These are phyloP conservation scores for Yamadazyma atmosphaerica DNA, from an alignment of 1,139 yeast genomes.

Conservation along the genomic window DNA sequence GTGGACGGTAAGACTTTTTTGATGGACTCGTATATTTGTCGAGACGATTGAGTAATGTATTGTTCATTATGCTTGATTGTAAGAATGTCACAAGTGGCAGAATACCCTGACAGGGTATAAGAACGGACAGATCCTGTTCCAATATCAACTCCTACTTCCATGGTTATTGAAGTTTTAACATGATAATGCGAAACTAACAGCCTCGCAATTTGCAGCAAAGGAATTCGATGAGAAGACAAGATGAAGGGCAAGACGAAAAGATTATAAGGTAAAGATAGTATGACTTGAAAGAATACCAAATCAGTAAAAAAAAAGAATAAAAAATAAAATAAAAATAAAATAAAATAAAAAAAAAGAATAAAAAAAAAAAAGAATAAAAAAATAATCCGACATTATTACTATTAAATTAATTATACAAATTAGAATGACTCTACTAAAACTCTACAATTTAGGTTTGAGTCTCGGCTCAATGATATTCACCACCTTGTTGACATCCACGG, in stretches of 20 bases:
- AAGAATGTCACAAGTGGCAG: constrained; percentile 15
- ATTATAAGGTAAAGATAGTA: too few species aligned
- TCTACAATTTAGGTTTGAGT: neutral
- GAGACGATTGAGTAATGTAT: constrained; percentile 43
- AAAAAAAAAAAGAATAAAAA: too few species aligned
- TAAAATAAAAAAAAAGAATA: too few species aligned
- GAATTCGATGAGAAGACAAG: too few species aligned
- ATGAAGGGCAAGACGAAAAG: too few species aligned
- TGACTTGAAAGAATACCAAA: too few species aligned
- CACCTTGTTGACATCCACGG: constrained; percentile 30
- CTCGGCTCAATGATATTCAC: constrained; percentile 41
- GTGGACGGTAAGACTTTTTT: constrained; percentile 12
- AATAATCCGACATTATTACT: too few species aligned
- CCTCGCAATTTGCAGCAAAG: too few species aligned
- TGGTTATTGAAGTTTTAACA: too few species aligned
- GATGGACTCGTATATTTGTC: constrained; percentile 27
- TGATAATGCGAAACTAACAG: too few species aligned
- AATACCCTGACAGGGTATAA: constrained; percentile 8
- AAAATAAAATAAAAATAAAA: too few species aligned
- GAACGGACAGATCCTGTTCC: constrained; percentile 53
- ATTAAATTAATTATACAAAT: neutral
- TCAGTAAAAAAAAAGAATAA: too few species aligned
- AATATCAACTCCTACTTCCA: constrained; percentile 49
- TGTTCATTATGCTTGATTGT: constrained; percentile 12
- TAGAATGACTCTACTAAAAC: neutral